Evolutionary conservation across 768 basidiomycete species (phyloP), one percentile per base, ranked within the genome.

Genomic region (Amanita brunnescens): DNA sequence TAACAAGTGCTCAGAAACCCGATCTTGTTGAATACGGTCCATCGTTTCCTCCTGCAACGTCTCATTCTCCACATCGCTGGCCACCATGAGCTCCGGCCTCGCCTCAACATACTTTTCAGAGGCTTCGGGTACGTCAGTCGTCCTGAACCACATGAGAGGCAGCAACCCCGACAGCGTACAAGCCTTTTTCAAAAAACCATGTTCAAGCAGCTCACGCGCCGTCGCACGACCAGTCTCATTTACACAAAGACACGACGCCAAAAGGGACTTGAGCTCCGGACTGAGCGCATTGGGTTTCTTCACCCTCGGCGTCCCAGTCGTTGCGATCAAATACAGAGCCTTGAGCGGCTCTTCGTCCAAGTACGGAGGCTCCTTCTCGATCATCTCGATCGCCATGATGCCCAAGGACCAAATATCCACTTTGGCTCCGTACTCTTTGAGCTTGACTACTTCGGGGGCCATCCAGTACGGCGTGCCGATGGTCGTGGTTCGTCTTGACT

Each of bases 301-400:
- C 64, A 99, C 65, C 53, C 95, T 98, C 50, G 96, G 96, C 14
- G 96, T 98, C 10, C 96, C 96, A 62, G 97, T 97, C 38, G 95
- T 99, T 30, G 95, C 96, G 60, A 97, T 96, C 54, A 96, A 70
- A 67, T 97, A 96, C 41, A 97, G 69, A n/a, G 94, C 93, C 71
- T 94, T 91, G 54, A 95, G 73, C 0, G 93, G 93, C 60, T 97
- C 93, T 63, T 97, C 93, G 57, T 95, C 91, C 35, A 97, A 74
- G 64, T 96, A 95, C 5, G 93, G 93, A 2, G 93, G 93, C 67
- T 96, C 93, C 61, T 91, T 93, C 67, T 97, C 93, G 56, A 97
- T 94, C 94, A 97, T 97, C 75, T 97, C 91, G 54, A 97, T 97
- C 4, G 92, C 92, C 92, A 96, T 94, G 69, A 97, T 96, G 4